phyloP scores from a whole-genome alignment of 2,329 filamentous ascomycete genomes.

The Emydomyces testavorans region DNA sequence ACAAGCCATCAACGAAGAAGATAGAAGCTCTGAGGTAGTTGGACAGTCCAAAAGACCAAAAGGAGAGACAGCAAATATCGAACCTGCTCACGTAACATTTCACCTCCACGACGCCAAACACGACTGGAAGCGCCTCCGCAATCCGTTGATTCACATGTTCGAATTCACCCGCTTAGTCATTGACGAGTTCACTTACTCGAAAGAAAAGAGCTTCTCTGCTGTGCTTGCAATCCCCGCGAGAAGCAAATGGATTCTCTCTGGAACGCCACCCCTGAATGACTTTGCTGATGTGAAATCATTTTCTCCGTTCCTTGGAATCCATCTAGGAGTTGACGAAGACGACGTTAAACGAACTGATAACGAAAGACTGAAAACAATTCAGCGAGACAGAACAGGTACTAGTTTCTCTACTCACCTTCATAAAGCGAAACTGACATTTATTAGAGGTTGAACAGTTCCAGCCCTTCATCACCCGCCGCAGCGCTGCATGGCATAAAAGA shows the following conservation, averaged over 20 bases:
- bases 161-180: conserved; percentile 49
- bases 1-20: too few species aligned
- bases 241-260: conserved; percentile 52
- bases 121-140: conserved; percentile 22
- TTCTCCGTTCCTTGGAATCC: conserved; percentile 44
- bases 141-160: conserved; percentile 47
- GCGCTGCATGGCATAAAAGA: conserved; percentile 41
- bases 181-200: conserved; percentile 53
- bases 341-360: conserved; percentile 35
- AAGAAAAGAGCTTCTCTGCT: conserved; percentile 32
- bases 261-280: conserved; percentile 47
- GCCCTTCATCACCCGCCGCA: conserved; percentile 40
- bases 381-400: conserved; percentile 36
- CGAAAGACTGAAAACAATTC: conserved; percentile 35
- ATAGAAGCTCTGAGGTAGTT: conserved; percentile 1
- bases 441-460: conserved; percentile 46
- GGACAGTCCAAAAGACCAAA: conserved; percentile 5
- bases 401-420: neutral
- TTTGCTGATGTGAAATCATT: conserved; percentile 51
- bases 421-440: conserved; percentile 17
- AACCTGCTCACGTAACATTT: conserved; percentile 17
- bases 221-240: conserved; percentile 39
- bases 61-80: neutral
- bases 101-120: conserved; percentile 20
- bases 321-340: conserved; percentile 45